Evolutionary conservation across 805 yeast genomes (phyloP), one percentile per base, ranked within the genome.

Genomic region (Yarrowia porcina): DNA sequence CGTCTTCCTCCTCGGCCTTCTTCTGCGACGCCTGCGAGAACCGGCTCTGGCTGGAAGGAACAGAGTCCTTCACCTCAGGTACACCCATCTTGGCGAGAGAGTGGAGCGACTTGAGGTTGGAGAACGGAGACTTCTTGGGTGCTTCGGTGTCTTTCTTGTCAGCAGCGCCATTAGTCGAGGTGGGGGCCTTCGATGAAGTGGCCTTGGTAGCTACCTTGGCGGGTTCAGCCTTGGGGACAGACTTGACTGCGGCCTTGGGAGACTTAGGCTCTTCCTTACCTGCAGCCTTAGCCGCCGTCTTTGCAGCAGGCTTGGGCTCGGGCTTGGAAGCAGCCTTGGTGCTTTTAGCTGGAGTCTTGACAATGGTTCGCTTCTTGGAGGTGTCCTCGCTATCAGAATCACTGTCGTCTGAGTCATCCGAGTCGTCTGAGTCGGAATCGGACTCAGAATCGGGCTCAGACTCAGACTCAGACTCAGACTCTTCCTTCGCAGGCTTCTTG

Each of bases 1-100:
- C 57, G 4, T 35, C 42, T 27, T 33, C 42, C 27, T 35, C 13
- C 15, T 36, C 33, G 4, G 21, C 33, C 44, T 49, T 32, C 36
- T 32, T 30, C 30, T 47, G 36, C 1, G 35, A 25, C n/a, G 35
- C 23, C 17, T 44, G 50, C n/a, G 50, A 44, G 33, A 44, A 44
- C 3, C 23, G 33, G 12, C 25, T n/a, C 52, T 45, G 52, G 36
- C 36, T 45, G 25, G 52, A 28, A 6, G 52, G 36, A 3, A 45
- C 9, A 13, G 52, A 30, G 13, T 45, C 52, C 52, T 45, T 45
- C 25, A 45, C 52, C 36, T 28, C 52, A 15, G 52, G 52, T 7
- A 45, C 52, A 12, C 52, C 52, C 52, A 18, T 12, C 52, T 45
- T 45, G 36, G 52, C 52, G 27, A 45, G 7, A 7, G 52, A 45